A percentile compares a stretch with the other conserved stretches of the same genome.
Evolutionary conservation across 2,329 filamentous ascomycete species (phyloP).

Genomic region (Chaetomiaceae sp.): DNA sequence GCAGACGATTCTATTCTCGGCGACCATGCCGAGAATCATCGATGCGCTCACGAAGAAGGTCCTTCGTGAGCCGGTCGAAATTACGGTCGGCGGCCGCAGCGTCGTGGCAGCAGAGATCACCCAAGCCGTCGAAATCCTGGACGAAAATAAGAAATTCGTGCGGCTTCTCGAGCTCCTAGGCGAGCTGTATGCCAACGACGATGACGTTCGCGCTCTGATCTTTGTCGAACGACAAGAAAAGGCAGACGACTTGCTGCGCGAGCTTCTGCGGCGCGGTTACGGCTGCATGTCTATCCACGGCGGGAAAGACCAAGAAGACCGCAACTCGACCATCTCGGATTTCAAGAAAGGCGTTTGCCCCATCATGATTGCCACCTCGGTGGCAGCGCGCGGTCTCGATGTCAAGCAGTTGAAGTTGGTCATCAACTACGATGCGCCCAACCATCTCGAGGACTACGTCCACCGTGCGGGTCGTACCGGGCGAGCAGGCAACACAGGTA

Average conservation of each 20-base stretch:
- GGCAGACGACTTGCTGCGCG: constrained; percentile 72
- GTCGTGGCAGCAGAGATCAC: constrained; percentile 89
- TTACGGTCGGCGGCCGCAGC: constrained; percentile 83
- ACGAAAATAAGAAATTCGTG: constrained; percentile 77
- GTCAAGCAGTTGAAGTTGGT: constrained; percentile 95
- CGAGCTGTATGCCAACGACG: constrained; percentile 78
- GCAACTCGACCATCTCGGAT: constrained; percentile 85
- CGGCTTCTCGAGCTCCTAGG: constrained; percentile 83
- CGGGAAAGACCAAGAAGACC: constrained; percentile 88
- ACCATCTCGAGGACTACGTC: constrained; percentile 94
- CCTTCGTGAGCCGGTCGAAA: constrained; percentile 79
- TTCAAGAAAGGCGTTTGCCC: constrained; percentile 90
- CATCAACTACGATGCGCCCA: constrained; percentile 91
- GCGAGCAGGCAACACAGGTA: constrained; percentile 88
- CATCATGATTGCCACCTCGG: constrained; percentile 88
- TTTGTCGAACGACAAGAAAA: constrained; percentile 93
- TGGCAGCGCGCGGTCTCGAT: constrained; percentile 90
- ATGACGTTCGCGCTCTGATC: constrained; percentile 83
- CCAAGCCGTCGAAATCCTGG: constrained; percentile 83
- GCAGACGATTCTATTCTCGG: constrained; percentile 93
- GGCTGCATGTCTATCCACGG: constrained; percentile 92
- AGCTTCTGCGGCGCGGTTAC: constrained; percentile 78
- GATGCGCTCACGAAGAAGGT: constrained; percentile 87
- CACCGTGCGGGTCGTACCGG: constrained; percentile 92
- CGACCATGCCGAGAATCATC: constrained; percentile 92